Evolutionary conservation across 225 moss, liverwort and hornwort species (phyloP), one percentile per base, ranked within the genome.

Genomic region (Asterella californica): DNA sequence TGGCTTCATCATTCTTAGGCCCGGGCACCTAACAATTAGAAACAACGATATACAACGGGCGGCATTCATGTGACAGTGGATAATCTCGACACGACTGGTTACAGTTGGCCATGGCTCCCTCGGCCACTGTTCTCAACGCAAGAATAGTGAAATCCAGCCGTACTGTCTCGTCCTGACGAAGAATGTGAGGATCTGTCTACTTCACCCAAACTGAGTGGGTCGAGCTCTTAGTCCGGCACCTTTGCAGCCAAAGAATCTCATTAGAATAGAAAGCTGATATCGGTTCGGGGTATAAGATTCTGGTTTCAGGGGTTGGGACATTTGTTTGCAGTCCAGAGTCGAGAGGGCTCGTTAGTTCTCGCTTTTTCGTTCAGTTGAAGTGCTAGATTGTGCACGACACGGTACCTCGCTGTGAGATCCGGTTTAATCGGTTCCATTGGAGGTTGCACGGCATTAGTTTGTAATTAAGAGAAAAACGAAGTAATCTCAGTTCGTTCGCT

Each of bases 321-420:
- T 53, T 74, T 33, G 53, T 74, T 22, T 74, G 74, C 74, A 74
- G 74, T 74, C 74, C 74, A 18, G 74, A 32, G 74, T 54, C 30
- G 52, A 54, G 53, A 54, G 50, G 48, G 19, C 72, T 72, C 72
- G 47, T 2, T 45, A 47, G 45, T 46, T 72, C 72, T 72, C 72
- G 46, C 27, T 30, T 52, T 74, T 74, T 17, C 11, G 7, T 53
- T 30, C 15, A 17, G 10, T 74, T 74, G 0, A 17, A 42, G 30
- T 64, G 64, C 64, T 5, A 14, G 15, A 53, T 10, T 8, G 30
- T 53, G 73, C 71, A 50, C 52, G 36, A 27, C 30, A 6, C 67
- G 9, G 32, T 7, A 67, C 32, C 52, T 19, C 12, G 24, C n/a
- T 48, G 71, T 48, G n/a, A 32, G 32, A 52, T 48, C 48, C 29